Base-by-base conservation (phyloP, 768 basidiomycete genomes). In the Mycena sanguinolenta region DNA sequence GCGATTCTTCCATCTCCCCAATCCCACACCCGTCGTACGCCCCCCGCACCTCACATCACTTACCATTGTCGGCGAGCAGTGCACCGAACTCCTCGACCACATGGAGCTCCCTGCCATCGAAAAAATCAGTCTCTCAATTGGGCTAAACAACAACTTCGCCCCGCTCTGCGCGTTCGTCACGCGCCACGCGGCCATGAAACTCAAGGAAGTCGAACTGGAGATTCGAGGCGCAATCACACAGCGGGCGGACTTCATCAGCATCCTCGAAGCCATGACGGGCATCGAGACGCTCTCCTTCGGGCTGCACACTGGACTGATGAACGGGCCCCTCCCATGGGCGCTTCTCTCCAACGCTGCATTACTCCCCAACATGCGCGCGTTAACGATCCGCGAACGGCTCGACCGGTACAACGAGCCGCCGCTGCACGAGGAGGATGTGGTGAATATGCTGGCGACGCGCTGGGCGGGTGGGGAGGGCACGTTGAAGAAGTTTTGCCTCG, bases 331-430 rank as follows among this genome's bases (percentile, higher is more conserved):
- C 38, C 63, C 65, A 9, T 34, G 27, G 25, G 68, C 55, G 17
- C 65, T 73, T n/a, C 34, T 23, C 7, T 38, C 38, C 54, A 69
- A 55, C 27, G 12, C 52, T n/a, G 46, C 21, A 0, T 2, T 70
- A 10, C 72, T 73, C n/a, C 72, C 72, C 0, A 14, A 23, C 13
- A 39, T 73, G 19, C 46, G 44, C 19, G 23, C 16, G 3, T 58
- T 73, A 25, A 65, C 60, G 2, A 16, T 73, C 57, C 17, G n/a
- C 34, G 72, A 73, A 57, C 60, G 61, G 21, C n/a, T 73, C n/a
- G 72, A 73, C 34, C 53, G 72, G 16, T 73, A 73, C 58, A 36
- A 73, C 44, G 72, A 73, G 65, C 64, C 55, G 19, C 54, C 49
- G 30, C 27, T 73, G 10, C 57, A 67, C 25, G 49, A 36, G 28